Conservation (phyloP, 345 rosid species). For the Excoecaria cochinchinensis region DNA sequence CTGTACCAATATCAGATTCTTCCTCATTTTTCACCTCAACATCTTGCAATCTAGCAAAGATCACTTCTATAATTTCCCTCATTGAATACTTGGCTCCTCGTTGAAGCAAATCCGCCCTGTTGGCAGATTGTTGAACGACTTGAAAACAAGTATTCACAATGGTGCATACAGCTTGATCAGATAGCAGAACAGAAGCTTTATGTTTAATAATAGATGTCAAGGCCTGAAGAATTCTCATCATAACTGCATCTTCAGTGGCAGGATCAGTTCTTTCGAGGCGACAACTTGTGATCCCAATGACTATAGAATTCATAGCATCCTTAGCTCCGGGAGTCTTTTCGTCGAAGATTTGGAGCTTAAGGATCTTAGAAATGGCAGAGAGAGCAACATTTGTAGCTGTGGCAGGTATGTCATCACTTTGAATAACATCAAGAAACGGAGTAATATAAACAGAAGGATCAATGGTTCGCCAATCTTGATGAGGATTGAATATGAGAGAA, state of each 20-base stretch:
- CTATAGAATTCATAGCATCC: constrained; percentile 58
- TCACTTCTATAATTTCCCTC: constrained; percentile 80
- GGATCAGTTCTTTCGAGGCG: constrained; percentile 74
- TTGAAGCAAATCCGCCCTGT: constrained; percentile 76
- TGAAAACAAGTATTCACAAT: constrained; percentile 89
- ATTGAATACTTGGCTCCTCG: constrained; percentile 71
- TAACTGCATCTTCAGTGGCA: constrained; percentile 62
- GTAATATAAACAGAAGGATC: constrained; percentile 80
- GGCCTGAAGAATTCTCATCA: constrained; percentile 86
- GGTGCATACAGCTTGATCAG: constrained; percentile 73
- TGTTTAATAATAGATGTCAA: constrained; percentile 60
- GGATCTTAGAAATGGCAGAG: constrained; percentile 61
- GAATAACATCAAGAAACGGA: constrained; percentile 80
- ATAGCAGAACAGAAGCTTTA: constrained; percentile 51
- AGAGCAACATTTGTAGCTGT: constrained; percentile 68
- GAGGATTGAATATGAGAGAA: constrained; percentile 82
- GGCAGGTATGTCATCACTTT: constrained; percentile 75
- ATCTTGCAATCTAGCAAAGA: constrained; percentile 66
- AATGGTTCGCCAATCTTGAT: constrained; percentile 71
- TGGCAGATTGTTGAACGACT: constrained; percentile 70
- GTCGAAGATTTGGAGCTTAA: constrained; percentile 62
- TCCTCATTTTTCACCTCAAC: constrained; percentile 49
- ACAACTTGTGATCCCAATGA: constrained; percentile 66
- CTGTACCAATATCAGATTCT: constrained; percentile 63
- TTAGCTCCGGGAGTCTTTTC: constrained; percentile 75